These are phyloP conservation scores for Stropharia rugosoannulata DNA, from an alignment of 768 basidiomycete species.

Conservation along the genomic window DNA sequence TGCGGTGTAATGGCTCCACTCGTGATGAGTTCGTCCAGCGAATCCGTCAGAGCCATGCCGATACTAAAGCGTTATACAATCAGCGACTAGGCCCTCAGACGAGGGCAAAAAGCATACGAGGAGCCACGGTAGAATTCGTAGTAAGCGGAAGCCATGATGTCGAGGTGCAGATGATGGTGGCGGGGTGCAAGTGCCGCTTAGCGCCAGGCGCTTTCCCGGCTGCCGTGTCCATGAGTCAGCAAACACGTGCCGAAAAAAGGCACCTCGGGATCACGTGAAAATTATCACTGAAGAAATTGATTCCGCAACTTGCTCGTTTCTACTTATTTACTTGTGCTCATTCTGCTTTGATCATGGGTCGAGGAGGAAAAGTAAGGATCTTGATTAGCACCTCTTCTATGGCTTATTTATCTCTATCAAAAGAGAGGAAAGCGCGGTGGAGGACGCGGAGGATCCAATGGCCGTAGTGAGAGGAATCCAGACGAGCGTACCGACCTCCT, in stretches of 20 bases:
- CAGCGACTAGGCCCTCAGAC: neutral
- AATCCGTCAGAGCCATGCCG: conserved; percentile 96
- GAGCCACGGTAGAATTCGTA: conserved; percentile 93
- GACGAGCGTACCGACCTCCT: conserved; percentile 49
- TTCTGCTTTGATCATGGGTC: neutral
- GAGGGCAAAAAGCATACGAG: conserved; percentile 56
- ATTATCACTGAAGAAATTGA: neutral
- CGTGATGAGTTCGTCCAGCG: conserved; percentile 97
- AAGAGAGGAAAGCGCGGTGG: conserved; percentile 7
- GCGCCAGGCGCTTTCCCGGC: too few relatives aligned
- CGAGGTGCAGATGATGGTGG: neutral
- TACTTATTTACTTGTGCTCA: neutral
- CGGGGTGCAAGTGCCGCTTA: too few relatives aligned
- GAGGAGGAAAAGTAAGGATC: neutral
- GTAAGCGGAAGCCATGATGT: conserved; percentile 74
- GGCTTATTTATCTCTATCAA: neutral
- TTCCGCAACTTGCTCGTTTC: neutral
- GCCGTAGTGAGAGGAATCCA: neutral
- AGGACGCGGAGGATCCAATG: neutral
- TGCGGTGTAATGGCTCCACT: conserved; percentile 96
- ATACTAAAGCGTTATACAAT: conserved; percentile 51
- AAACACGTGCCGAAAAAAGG: neutral
- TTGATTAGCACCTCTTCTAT: too few relatives aligned
- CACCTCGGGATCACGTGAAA: too few relatives aligned
- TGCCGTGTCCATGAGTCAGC: neutral